Base-by-base conservation (phyloP, 208 protist genomes). In the Leishmania amazonensis region DNA sequence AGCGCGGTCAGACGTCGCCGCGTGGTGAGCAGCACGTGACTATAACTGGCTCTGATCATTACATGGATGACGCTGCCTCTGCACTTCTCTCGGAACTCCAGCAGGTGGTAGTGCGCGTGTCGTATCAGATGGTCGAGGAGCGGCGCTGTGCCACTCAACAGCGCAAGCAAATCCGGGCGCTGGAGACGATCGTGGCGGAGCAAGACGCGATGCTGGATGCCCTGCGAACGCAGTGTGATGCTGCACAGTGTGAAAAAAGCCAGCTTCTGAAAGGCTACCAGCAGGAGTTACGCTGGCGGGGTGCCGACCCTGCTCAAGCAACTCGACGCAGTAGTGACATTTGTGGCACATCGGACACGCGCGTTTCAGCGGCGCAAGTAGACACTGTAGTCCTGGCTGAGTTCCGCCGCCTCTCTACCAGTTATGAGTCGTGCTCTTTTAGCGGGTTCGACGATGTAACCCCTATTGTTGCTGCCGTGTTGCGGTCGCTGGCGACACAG, bases 151-250 rank as follows among this genome's bases (percentile, higher is more conserved):
- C 85, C 3, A 75, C 81, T 1, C 78, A 88, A 45, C 81, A 87
- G 79, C 82, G 83, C 42, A 75, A 87, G 73, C 84, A 82, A 17
- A 71, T 91, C 21, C 49, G 84, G 17, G 81, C 84, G 31, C 87
- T 89, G 35, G 83, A 85, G 4, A 76, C 24, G 1, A 80, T 94
- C 9, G 79, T 90, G 9, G 68, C 70, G 28, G 88, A 90, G 79
- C 86, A 94, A 78, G 88, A 91, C 54, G 79, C 80, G 68, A 85
- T 90, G 84, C 87, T 94, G 51, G 79, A 87, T 38, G 81, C 88
- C 28, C 83, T 91, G 21, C 78, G 72, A 17, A 42, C 21, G 42
- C 83, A 87, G n/a, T 83, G 88, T 45, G 83, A 85, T 31, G 60
- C 85, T 21, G 38, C 86, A 0, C 85, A 85, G 70, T 81, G 81